These are phyloP conservation scores for Adansonia rubrostipa DNA, from an alignment of 441 rosid genomes.

Conservation along the genomic window DNA sequence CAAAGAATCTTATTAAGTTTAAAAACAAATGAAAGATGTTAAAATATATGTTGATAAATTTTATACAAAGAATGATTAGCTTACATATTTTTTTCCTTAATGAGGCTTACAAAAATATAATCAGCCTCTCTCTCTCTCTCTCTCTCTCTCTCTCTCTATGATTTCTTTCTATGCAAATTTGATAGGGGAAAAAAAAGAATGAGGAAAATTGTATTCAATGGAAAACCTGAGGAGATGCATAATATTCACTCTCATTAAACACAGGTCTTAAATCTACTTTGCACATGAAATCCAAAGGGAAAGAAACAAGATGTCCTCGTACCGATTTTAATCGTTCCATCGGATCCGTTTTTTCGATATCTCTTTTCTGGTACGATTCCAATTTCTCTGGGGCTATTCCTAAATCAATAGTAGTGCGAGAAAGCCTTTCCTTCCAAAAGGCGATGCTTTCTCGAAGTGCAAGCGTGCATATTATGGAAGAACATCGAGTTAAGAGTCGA, in stretches of 20 bases:
- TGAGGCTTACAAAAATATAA: conserved; percentile 9
- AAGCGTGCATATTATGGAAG: conserved; percentile 40
- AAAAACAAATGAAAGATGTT: neutral
- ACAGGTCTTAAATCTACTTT: conserved; percentile 95
- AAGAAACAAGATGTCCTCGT: conserved; percentile 91
- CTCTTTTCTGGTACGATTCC: conserved; percentile 76
- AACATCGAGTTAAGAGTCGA: neutral
- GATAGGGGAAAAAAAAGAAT: neutral
- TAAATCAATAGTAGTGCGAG: conserved; percentile 87
- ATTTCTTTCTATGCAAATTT: neutral
- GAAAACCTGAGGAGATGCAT: conserved; percentile 90
- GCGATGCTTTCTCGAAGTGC: conserved; percentile 71
- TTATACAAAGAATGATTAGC: neutral
- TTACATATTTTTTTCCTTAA: neutral
- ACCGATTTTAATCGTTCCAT: conserved; percentile 67
- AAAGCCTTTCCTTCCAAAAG: conserved; percentile 81
- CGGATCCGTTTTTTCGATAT: conserved; percentile 56
- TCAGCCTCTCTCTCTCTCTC: neutral
- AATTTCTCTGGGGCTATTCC: conserved; percentile 84
- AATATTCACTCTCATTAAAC: conserved; percentile 94
- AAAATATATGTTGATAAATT: neutral
- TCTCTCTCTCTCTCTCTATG: neutral
- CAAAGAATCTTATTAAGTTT: neutral
- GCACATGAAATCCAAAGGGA: conserved; percentile 93
- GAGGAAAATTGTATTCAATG: neutral